phyloP scores from a whole-genome alignment of 345 rosid genomes.

The Eucalyptus globulus region DNA sequence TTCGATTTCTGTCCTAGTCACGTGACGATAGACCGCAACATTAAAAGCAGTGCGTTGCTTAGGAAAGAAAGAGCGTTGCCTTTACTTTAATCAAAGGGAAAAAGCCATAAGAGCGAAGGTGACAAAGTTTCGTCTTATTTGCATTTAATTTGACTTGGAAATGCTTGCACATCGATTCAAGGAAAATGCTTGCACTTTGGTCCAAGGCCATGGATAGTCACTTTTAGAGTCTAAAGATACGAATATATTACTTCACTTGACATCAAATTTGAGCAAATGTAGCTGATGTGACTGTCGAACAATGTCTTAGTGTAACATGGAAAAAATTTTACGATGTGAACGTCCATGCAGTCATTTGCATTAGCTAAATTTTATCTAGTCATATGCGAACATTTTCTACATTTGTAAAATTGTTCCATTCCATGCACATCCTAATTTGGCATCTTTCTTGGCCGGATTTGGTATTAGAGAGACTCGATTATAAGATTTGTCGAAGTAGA shows the following conservation, averaged over 20 bases:
- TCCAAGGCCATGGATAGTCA: background rate
- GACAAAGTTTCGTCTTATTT: background rate
- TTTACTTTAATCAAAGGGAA: no score
- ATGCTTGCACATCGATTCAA: background rate
- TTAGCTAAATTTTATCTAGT: background rate
- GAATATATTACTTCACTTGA: background rate
- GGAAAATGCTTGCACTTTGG: background rate
- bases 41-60: no score
- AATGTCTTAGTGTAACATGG: background rate
- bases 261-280: no score
- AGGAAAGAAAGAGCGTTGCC: no score
- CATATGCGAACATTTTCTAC: background rate
- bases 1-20: no score
- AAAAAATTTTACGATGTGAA: background rate
- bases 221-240: background rate
- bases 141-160: background rate
- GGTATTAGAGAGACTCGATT: background rate
- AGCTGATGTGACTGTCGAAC: no score
- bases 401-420: background rate
- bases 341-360: background rate
- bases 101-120: no score
- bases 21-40: no score
- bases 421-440: background rate
- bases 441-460: background rate
- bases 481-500: background rate